phyloP scores from a whole-genome alignment of 495 filamentous ascomycete genomes.

The Clohesyomyces aquaticus region DNA sequence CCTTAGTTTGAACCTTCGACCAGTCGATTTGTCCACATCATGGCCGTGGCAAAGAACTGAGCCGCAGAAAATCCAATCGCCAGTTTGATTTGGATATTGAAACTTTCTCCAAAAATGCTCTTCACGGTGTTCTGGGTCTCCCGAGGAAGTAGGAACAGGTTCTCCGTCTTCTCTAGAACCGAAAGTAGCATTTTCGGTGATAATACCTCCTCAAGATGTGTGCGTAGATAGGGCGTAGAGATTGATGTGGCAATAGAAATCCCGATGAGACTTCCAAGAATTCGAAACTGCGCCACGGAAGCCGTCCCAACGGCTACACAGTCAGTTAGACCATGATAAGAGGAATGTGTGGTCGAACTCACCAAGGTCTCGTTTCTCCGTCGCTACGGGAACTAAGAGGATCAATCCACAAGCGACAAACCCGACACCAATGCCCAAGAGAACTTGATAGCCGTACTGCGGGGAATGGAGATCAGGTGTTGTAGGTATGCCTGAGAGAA shows the following conservation, averaged over 20 bases:
- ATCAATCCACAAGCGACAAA: background rate
- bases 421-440: conserved; percentile 8
- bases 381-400: background rate
- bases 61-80: conserved; percentile 23
- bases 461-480: background rate
- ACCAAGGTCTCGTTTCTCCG: conserved; percentile 5
- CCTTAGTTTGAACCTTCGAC: too few species aligned
- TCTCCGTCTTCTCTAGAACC: conserved; percentile 10
- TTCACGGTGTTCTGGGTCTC: background rate
- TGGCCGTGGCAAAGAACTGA: background rate
- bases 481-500: background rate
- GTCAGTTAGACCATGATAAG: background rate
- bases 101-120: background rate
- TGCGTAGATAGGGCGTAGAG: conserved; percentile 6
- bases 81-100: conserved; percentile 18
- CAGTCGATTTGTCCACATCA: conserved; percentile 23
- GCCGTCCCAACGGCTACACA: conserved; percentile 2
- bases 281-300: conserved; percentile 14
- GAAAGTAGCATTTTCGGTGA: background rate
- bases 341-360: background rate
- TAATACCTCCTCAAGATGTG: background rate
- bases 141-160: background rate
- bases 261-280: conserved; percentile 15
- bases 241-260: conserved; percentile 13
- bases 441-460: conserved; percentile 11